These are phyloP conservation scores for Epichloe typhina DNA, from an alignment of 2,329 filamentous ascomycete genomes.

Conservation along the genomic window DNA sequence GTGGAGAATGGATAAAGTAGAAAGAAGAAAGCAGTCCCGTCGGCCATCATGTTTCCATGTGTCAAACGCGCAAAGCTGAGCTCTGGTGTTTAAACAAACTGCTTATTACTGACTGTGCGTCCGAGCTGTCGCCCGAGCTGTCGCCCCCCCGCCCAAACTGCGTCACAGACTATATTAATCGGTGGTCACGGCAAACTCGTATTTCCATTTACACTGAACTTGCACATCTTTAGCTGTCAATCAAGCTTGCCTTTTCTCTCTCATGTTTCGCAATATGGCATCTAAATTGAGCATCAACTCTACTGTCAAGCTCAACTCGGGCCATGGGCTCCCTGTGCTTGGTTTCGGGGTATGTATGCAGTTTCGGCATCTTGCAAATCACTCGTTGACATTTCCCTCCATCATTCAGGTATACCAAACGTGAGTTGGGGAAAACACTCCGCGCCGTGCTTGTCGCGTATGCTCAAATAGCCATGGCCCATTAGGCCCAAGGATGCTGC, in stretches of 20 bases:
- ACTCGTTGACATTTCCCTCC: constrained; percentile 1
- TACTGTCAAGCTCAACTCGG: constrained; percentile 39
- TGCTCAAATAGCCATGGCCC: background rate
- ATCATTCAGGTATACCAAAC: constrained; percentile 35
- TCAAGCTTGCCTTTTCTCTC: background rate
- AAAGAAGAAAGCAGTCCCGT: background rate
- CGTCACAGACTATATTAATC: too few relatives aligned
- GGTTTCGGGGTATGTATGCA: constrained; percentile 35
- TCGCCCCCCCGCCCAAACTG: too few relatives aligned
- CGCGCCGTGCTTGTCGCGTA: background rate
- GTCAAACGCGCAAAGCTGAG: too few relatives aligned
- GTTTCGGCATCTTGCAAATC: background rate
- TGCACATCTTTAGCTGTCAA: too few relatives aligned
- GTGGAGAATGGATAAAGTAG: too few relatives aligned
- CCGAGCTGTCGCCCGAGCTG: too few relatives aligned
- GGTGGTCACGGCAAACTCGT: too few relatives aligned
- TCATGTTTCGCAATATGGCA: constrained; percentile 27
- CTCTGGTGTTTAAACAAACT: background rate
- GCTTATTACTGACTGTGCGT: too few relatives aligned
- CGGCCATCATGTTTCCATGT: too few relatives aligned
- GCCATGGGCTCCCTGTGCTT: constrained; percentile 36
- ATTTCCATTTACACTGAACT: too few relatives aligned
- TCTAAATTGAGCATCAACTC: constrained; percentile 31
- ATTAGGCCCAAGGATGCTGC: constrained; percentile 17
- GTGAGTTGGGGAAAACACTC: constrained; percentile 19